Conservation (phyloP, 805 yeast genomes). For the Metschnikowia lochheadii region DNA sequence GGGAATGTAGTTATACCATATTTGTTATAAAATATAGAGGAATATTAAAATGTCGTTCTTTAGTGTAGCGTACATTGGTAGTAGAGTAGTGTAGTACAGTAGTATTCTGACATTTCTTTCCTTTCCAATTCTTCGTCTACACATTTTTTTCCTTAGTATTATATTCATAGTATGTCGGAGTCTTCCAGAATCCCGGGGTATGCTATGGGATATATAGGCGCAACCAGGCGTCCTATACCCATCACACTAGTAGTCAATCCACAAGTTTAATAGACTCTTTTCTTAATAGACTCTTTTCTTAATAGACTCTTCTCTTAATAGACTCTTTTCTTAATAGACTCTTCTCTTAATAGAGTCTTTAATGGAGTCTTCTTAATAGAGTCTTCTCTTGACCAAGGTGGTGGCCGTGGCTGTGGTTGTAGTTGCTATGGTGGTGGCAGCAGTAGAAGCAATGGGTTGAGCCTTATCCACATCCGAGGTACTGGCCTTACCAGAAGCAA, state of each 20-base stretch:
- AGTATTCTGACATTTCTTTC: too few relatives aligned
- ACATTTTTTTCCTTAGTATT: not conserved
- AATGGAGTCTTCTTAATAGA: conserved; percentile 7
- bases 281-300: too few relatives aligned
- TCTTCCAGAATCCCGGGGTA: conserved; percentile 1
- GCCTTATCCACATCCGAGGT: conserved; percentile 25
- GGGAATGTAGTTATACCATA: too few relatives aligned
- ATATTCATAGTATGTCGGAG: not conserved
- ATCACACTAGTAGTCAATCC: not conserved
- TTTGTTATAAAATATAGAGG: too few relatives aligned
- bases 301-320: conserved; percentile 24
- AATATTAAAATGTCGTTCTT: too few relatives aligned
- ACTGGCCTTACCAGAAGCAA: conserved; percentile 25
- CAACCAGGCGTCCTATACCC: not conserved
- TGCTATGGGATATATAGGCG: not conserved
- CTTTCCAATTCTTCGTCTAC: too few relatives aligned
- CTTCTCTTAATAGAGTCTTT: conserved; percentile 22
- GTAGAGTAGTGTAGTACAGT: too few relatives aligned
- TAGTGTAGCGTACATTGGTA: too few relatives aligned
- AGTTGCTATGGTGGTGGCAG: conserved; percentile 21
- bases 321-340: conserved; percentile 20
- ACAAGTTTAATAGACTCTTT: not conserved
- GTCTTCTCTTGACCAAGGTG: conserved; percentile 25
- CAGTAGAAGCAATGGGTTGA: conserved; percentile 11
- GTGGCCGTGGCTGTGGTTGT: conserved; percentile 20